Percentiles rank a stretch among this genome's conserved stretches.
Conservation (phyloP, 441 rosid genomes). For the Jatropha multifida region DNA sequence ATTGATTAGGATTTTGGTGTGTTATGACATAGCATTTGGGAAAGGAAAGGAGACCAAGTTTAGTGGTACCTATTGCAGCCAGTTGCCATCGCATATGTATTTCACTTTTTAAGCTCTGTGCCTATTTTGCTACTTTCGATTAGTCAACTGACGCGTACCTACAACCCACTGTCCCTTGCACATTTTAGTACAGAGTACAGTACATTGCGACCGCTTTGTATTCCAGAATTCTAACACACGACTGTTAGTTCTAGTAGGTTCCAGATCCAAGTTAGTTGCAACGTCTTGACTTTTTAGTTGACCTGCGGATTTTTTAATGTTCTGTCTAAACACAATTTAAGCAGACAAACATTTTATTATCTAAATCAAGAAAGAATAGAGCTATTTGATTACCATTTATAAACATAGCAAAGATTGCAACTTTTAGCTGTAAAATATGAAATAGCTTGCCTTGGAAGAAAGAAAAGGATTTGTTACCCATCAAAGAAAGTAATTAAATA, state of each 20-base stretch:
- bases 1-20: not conserved
- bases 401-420: too few species aligned
- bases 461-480: slow-evolving; percentile 24
- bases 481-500: slow-evolving; percentile 9
- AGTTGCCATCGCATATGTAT: not conserved
- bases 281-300: too few species aligned
- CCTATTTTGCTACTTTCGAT: not conserved
- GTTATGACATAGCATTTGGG: not conserved
- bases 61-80: not conserved
- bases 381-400: too few species aligned
- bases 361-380: too few species aligned
- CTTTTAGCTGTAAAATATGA: not conserved
- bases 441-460: slow-evolving; percentile 26
- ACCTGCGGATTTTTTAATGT: too few species aligned
- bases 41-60: not conserved
- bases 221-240: not conserved
- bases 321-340: too few species aligned
- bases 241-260: not conserved
- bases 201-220: not conserved
- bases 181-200: too few species aligned
- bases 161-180: too few species aligned
- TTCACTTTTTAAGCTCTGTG: not conserved
- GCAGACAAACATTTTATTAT: too few species aligned
- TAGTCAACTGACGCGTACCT: not conserved
- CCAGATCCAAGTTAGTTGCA: not conserved